Conservation (phyloP, 225 moss, liverwort and hornwort genomes). For the Bryum argenteum region DNA sequence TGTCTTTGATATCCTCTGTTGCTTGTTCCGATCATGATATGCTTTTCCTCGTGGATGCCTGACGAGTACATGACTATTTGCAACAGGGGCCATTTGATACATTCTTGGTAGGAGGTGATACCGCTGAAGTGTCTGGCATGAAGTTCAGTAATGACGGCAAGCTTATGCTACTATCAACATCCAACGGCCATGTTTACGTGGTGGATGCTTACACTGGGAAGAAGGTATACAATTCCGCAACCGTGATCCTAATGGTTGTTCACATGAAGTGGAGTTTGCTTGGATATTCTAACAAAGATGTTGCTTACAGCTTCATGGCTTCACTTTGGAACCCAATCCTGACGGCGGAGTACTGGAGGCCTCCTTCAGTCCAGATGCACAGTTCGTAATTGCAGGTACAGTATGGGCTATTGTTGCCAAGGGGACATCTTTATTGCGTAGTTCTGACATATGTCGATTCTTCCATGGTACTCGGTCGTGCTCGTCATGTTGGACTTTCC, state of each 20-base stretch:
- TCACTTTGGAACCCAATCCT: conserved; percentile 81
- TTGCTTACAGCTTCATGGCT: conserved; percentile 73
- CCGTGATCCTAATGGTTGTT: conserved; percentile 19
- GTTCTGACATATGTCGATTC: conserved; percentile 6
- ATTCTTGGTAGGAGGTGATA: conserved; percentile 91
- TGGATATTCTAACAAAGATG: conserved; percentile 6
- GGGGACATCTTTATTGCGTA: conserved; percentile 4
- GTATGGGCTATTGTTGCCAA: conserved; percentile 17
- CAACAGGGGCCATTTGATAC: conserved; percentile 96
- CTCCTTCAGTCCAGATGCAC: conserved; percentile 97
- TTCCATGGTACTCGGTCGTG: conserved; percentile 6
- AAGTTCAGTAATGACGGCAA: conserved; percentile 98
- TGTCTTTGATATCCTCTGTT: conserved; percentile 6
- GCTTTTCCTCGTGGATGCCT: conserved; percentile 14
- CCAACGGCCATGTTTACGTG: conserved; percentile 83
- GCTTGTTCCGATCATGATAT: background rate
- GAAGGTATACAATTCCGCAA: conserved; percentile 59
- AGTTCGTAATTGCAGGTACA: conserved; percentile 89
- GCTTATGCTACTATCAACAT: conserved; percentile 89
- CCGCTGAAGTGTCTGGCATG: conserved; percentile 93
- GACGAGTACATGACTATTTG: conserved; percentile 23
- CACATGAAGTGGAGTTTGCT: background rate
- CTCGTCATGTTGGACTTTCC: background rate
- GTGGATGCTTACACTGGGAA: conserved; percentile 91
- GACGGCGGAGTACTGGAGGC: conserved; percentile 87